phyloP scores from a whole-genome alignment of 768 basidiomycete genomes.

The Tricholoma saponaceum region DNA sequence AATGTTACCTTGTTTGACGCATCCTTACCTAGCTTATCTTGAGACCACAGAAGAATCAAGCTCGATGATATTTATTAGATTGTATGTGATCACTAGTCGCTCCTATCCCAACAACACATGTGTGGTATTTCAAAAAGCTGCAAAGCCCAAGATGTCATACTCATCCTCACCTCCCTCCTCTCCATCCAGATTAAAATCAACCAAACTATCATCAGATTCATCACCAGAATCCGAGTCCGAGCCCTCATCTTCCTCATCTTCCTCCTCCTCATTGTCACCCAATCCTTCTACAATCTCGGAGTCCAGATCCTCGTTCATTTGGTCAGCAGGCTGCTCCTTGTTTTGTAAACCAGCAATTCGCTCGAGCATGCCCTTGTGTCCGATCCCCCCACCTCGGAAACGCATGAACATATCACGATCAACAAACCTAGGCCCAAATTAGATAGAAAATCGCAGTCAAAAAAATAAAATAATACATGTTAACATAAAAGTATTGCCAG shows the following conservation, averaged over 20 bases:
- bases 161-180: neutral
- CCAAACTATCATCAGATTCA: neutral
- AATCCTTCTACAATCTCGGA: too few relatives aligned
- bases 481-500: neutral
- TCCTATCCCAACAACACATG: too few relatives aligned
- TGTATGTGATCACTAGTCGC: too few relatives aligned
- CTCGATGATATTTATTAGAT: too few relatives aligned
- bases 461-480: conserved; percentile 21
- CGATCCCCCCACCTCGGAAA: neutral
- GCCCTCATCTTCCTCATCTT: neutral
- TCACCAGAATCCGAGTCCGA: too few relatives aligned
- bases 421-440: conserved; percentile 33
- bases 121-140: too few relatives aligned
- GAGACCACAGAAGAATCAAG: too few relatives aligned
- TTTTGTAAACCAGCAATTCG: too few relatives aligned
- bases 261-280: neutral
- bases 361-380: neutral
- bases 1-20: too few relatives aligned
- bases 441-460: conserved; percentile 31
- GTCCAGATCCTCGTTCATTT: neutral
- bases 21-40: too few relatives aligned
- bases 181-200: neutral
- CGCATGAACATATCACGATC: neutral
- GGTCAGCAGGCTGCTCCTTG: neutral
- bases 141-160: neutral